Evolutionary conservation across 345 rosid genomes (phyloP), one percentile per base, ranked within the genome.

Genomic region (Odontarrhena argentea): DNA sequence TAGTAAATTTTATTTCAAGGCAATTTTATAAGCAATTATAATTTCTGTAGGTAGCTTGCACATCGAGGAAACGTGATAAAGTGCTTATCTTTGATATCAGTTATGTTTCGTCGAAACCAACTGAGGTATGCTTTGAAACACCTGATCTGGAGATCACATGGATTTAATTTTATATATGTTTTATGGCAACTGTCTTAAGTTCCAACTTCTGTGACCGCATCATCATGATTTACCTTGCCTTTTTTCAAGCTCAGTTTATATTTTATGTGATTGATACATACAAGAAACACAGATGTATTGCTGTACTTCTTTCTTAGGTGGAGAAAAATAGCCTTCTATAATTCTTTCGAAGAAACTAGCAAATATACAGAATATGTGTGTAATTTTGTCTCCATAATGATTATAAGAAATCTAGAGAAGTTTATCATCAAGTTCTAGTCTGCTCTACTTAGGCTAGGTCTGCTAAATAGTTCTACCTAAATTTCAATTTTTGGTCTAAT

Each of bases 31-130:
- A 40, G 26, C 8, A 50, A 15, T 60, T 25, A 7, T 48, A 7
- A 12, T 47, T 70, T 43, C 36, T 71, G 37, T 71, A 94, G 99
- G 88, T 94, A 69, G 99, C 81, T 55, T 91, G 96, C 65, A 55
- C 89, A 58, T 91, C 97, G 37, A 60, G 67, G 72, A 82, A 74
- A 78, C 77, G 45, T 15, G 77, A 82, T 41, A 85, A 81, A 77
- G 88, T 87, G 32, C 76, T 69, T 3, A 76, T 94, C 60, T 94
- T 81, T 43, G 96, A 94, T 72, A 79, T 94, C 74, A 84, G 96
- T 65, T 91, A 86, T 70, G 48, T 85, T 48, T 88, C 97, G 68
- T 68, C 87, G n/a, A 74, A 84, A 57, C 97, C 97, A 40, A 70
- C 76, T 59, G 84, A 86, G 79, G 99, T 87, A 79, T 76, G 87